These are phyloP conservation scores for Naganishia friedmannii DNA, from an alignment of 768 basidiomycete species.

Conservation along the genomic window DNA sequence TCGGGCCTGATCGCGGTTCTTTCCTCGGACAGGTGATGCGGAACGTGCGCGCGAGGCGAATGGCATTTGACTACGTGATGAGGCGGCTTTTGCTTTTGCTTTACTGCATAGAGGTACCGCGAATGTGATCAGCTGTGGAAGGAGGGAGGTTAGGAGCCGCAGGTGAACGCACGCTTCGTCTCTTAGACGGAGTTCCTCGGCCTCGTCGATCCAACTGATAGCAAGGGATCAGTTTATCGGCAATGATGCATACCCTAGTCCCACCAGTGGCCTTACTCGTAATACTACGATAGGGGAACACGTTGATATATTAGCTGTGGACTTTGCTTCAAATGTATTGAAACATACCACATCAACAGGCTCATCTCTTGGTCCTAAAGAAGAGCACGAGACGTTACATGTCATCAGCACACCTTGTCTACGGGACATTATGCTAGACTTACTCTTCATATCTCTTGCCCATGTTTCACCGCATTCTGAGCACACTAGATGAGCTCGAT, in stretches of 20 bases:
- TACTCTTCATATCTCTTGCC: constrained; percentile 78
- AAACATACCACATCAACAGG: constrained; percentile 49
- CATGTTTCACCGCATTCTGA: constrained; percentile 82
- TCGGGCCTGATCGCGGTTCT: constrained; percentile 33
- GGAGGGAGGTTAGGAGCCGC: neutral
- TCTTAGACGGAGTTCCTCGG: constrained; percentile 42
- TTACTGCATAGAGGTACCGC: neutral
- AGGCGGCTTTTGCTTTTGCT: constrained; percentile 19
- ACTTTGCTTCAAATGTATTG: constrained; percentile 60
- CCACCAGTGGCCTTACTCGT: neutral
- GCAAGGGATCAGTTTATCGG: neutral
- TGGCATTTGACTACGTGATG: constrained; percentile 27
- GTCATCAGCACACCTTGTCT: neutral
- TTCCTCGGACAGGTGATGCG: constrained; percentile 36
- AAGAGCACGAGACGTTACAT: constrained; percentile 23
- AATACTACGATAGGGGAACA: neutral
- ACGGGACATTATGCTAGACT: neutral
- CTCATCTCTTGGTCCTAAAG: constrained; percentile 26
- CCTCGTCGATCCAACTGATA: constrained; percentile 48
- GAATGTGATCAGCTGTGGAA: neutral
- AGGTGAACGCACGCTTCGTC: constrained; percentile 41
- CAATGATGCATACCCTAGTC: neutral
- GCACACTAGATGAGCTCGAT: constrained; percentile 72
- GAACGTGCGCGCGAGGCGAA: constrained; percentile 30
- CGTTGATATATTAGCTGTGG: neutral